Base-by-base conservation (phyloP, 2,329 filamentous ascomycete genomes). In the Paecilomyces dactylethromorphus region DNA sequence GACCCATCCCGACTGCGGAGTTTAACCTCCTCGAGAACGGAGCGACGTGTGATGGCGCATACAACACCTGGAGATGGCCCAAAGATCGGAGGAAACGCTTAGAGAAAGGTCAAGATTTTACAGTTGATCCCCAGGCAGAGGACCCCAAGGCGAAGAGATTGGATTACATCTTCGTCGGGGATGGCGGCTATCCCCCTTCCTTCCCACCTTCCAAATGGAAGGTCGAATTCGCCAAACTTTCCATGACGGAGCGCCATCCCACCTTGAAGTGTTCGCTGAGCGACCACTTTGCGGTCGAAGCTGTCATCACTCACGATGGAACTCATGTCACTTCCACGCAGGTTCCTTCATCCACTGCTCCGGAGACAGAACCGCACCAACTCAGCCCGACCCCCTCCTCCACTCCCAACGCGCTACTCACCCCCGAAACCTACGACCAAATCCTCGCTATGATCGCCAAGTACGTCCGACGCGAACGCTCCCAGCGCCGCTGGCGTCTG, bases 31-130 rank as follows among this genome's bases (percentile, higher is more conserved):
- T 77, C 10, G 85, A 88, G 66, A 96, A 97, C 71, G 94, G 94
- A 24, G 86, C 88, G 24, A 96, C 94, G 1, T 96, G 91, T 67
- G 91, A 97, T 71, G 88, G 87, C 59, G 84, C 86, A 10, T 85
- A 90, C 68, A 97, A 97, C 74, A 96, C 93, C 3, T 99, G 94
- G 94, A 84, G 92, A 51, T 97, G 93, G 93, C 81, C 85, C 59
- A 85, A 90, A 67, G 78, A 78, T 15, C 81, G 90, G 66, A 88
- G 86, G 72, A 89, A 88, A 68, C 81, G 81, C 5, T 78, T 95
- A 2, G 83, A 83, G 15, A 84, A 84, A 53, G 87, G 87, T 0
- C 81, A 84, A 57, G 81, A 87, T n/a, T 80, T 86, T 49, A 73
- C 79, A 4, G 80, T 96, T 6, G 79, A 88, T n/a, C 82, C 83